These are phyloP conservation scores for Emergomyces africanus DNA, from an alignment of 2,329 filamentous ascomycete species.

Conservation along the genomic window DNA sequence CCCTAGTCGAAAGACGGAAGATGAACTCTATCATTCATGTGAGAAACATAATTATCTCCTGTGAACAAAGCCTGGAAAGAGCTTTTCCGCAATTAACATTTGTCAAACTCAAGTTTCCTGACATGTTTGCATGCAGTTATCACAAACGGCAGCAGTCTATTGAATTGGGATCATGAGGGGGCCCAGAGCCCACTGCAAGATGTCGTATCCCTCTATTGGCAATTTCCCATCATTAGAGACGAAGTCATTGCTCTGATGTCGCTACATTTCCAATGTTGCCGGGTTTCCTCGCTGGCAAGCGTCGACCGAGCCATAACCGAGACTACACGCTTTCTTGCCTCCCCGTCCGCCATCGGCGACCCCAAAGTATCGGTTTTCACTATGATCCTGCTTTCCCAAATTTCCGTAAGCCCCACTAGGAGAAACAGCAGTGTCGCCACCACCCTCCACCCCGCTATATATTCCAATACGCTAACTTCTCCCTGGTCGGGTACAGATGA, in stretches of 20 bases:
- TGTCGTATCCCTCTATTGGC: neutral
- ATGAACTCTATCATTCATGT: neutral
- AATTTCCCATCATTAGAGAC: neutral
- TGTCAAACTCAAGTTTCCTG: neutral
- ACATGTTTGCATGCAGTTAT: neutral
- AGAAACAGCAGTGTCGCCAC: neutral
- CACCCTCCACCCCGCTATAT: neutral
- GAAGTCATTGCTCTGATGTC: neutral
- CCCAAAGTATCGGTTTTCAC: neutral
- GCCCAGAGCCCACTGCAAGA: neutral
- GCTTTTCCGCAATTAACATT: neutral
- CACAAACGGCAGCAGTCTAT: neutral
- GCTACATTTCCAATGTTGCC: neutral
- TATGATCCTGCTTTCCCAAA: neutral
- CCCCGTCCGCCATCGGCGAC: neutral
- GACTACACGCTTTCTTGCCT: neutral
- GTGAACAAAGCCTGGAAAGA: neutral
- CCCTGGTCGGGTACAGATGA: neutral
- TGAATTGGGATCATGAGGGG: neutral
- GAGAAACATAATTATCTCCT: neutral
- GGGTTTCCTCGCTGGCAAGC: neutral
- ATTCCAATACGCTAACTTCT: neutral
- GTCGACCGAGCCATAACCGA: neutral
- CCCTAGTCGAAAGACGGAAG: conserved; percentile 6
- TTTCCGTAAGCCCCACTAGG: neutral